A percentile compares a stretch with the other conserved stretches of the same genome.
These are phyloP conservation scores for Ustanciosporium gigantosporum DNA, from an alignment of 1,284 basidiomycete species.

Conservation along the genomic window DNA sequence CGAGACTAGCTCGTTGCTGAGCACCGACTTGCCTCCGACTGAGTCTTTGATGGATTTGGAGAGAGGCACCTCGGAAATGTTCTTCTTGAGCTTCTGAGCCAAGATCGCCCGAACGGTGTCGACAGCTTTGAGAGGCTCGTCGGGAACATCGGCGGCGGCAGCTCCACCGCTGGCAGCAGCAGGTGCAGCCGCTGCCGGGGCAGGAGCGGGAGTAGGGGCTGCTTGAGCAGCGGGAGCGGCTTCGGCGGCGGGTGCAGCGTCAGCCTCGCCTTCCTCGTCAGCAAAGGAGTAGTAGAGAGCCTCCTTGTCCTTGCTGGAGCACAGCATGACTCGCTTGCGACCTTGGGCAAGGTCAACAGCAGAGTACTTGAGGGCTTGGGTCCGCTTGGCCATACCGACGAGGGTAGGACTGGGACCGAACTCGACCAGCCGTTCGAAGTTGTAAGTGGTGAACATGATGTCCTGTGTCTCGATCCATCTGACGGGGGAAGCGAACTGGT, in stretches of 20 bases:
- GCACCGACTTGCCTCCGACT: conserved; percentile 94
- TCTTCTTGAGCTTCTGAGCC: conserved; percentile 98
- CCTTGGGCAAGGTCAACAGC: conserved; percentile 81
- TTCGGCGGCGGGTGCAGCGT: conserved; percentile 64
- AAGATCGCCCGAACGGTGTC: conserved; percentile 88
- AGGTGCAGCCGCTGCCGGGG: conserved; percentile 65
- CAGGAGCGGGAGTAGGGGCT: conserved; percentile 62
- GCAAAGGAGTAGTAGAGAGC: conserved; percentile 98
- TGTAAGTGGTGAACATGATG: conserved; percentile 81
- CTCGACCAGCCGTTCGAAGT: conserved; percentile 92
- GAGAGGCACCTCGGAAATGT: conserved; percentile 82
- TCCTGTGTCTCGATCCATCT: conserved; percentile 99
- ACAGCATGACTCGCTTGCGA: conserved; percentile 79
- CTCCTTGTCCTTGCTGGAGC: conserved; percentile 91
- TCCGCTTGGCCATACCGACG: conserved; percentile 92
- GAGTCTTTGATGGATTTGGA: conserved; percentile 97
- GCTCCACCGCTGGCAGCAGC: conserved; percentile 64
- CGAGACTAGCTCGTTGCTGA: conserved; percentile 95
- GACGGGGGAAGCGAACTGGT: conserved; percentile 77
- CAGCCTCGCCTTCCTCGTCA: conserved; percentile 69
- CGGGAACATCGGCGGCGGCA: conserved; percentile 73
- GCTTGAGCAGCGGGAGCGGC: conserved; percentile 59
- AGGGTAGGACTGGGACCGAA: conserved; percentile 94
- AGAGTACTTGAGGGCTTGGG: conserved; percentile 95
- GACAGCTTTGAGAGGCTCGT: conserved; percentile 86